Evolutionary conservation across 257 asterid genomes (phyloP).

Genomic region (Euphrasia confusa): DNA sequence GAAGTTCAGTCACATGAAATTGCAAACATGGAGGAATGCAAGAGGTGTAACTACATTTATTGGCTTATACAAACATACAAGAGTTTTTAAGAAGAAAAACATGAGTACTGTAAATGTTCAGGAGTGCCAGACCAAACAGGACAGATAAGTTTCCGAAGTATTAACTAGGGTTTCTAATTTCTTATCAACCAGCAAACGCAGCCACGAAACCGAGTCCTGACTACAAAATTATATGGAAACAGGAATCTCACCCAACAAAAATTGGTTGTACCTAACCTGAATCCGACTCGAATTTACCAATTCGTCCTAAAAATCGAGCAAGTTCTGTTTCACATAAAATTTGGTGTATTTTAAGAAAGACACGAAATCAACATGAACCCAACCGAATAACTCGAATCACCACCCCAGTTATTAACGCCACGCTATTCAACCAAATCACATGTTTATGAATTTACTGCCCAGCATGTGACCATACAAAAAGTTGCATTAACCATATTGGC

Average conservation of each 20-base stretch:
- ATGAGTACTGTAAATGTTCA: neutral
- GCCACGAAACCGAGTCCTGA: too few species aligned
- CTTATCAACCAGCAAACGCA: too few species aligned
- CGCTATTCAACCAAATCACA: neutral
- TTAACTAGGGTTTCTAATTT: too few species aligned
- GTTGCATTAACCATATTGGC: neutral
- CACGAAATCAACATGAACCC: too few species aligned
- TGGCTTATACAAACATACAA: neutral
- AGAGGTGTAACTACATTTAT: neutral
- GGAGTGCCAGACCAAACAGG: neutral
- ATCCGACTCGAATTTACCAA: too few species aligned
- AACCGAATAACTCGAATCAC: too few species aligned
- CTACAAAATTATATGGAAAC: too few species aligned
- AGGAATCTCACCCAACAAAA: too few species aligned
- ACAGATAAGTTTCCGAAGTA: neutral
- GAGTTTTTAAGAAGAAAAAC: neutral
- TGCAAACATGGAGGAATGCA: conserved; percentile 1
- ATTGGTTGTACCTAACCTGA: too few species aligned
- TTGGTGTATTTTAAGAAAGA: too few species aligned
- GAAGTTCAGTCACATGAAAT: neutral
- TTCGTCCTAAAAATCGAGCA: too few species aligned
- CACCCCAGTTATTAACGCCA: neutral
- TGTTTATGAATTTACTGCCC: neutral
- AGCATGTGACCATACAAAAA: neutral
- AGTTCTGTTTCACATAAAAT: too few species aligned